These are phyloP conservation scores for Pharnaceum exiguum DNA, from an alignment of 148 eudicot species.

Conservation along the genomic window DNA sequence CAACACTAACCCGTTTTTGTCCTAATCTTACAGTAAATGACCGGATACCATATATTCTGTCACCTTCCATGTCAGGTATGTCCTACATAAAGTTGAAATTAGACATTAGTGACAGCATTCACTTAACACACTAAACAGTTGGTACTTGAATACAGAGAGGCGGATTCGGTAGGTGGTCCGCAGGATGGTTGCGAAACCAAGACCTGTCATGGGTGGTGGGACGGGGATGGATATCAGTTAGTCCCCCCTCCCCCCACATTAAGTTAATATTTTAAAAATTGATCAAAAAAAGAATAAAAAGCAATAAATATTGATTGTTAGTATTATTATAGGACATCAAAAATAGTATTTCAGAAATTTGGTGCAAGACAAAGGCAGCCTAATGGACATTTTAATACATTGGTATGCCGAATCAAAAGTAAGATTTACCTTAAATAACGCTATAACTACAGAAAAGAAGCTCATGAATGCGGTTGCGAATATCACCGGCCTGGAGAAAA, in stretches of 20 bases:
- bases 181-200: too few relatives aligned
- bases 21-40: conserved; percentile 95
- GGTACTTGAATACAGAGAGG: too few relatives aligned
- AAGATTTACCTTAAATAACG: conserved; percentile 81
- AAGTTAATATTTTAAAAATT: too few relatives aligned
- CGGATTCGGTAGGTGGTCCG: too few relatives aligned
- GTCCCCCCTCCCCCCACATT: too few relatives aligned
- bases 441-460: conserved; percentile 98
- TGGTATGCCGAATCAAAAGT: neutral
- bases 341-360: neutral
- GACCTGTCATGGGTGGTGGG: too few relatives aligned
- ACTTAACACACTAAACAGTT: too few relatives aligned
- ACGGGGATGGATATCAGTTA: too few relatives aligned
- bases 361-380: neutral
- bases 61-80: conserved; percentile 97
- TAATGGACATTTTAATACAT: neutral
- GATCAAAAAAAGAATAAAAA: too few relatives aligned
- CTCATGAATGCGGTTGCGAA: conserved; percentile 99
- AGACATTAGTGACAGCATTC: too few relatives aligned
- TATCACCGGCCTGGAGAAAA: conserved; percentile 73
- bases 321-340: too few relatives aligned
- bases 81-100: conserved; percentile 45
- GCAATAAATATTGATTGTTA: too few relatives aligned
- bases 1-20: conserved; percentile 72
- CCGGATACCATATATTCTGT: conserved; percentile 80